Conservation (phyloP, 352 stramenopile species). For the Pythium sukuiense region DNA sequence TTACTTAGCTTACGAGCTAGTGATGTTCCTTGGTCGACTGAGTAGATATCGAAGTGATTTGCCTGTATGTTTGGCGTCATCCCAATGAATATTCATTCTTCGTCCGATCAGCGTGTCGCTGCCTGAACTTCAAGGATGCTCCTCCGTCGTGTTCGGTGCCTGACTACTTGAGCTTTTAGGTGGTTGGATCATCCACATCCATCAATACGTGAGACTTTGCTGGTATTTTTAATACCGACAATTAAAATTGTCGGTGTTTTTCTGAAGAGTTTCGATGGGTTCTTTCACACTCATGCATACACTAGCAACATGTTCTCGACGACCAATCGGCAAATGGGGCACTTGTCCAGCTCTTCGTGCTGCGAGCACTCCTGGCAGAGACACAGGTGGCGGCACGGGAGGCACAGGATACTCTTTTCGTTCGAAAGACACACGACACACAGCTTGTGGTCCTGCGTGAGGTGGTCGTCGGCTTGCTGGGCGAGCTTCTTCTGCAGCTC, state of each 20-base stretch:
- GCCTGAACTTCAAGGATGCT: slow-evolving; percentile 17
- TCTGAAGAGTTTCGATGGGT: too few relatives aligned
- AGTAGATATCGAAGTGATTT: background rate
- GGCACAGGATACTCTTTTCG: slow-evolving; percentile 83
- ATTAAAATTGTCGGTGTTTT: too few relatives aligned
- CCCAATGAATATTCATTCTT: too few relatives aligned
- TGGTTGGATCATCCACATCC: too few relatives aligned
- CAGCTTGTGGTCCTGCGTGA: slow-evolving; percentile 72
- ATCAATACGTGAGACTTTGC: too few relatives aligned
- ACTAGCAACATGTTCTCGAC: slow-evolving; percentile 85
- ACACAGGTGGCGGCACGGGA: slow-evolving; percentile 82
- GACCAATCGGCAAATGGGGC: slow-evolving; percentile 79
- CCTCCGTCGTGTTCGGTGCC: background rate
- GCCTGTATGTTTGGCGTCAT: too few relatives aligned
- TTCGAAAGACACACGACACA: slow-evolving; percentile 83
- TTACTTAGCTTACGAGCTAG: background rate
- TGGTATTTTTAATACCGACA: too few relatives aligned
- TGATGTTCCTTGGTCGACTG: background rate
- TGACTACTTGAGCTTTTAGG: too few relatives aligned
- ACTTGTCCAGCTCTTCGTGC: slow-evolving; percentile 73
- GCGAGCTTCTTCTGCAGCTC: slow-evolving; percentile 79
- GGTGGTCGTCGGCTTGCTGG: slow-evolving; percentile 67
- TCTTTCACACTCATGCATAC: slow-evolving; percentile 51
- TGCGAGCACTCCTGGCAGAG: slow-evolving; percentile 72
- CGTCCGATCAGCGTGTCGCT: background rate